Percentiles rank a stretch among this genome's conserved stretches.
These are phyloP conservation scores for Heliocybe sulcata DNA, from an alignment of 1,284 basidiomycete genomes.

Conservation along the genomic window DNA sequence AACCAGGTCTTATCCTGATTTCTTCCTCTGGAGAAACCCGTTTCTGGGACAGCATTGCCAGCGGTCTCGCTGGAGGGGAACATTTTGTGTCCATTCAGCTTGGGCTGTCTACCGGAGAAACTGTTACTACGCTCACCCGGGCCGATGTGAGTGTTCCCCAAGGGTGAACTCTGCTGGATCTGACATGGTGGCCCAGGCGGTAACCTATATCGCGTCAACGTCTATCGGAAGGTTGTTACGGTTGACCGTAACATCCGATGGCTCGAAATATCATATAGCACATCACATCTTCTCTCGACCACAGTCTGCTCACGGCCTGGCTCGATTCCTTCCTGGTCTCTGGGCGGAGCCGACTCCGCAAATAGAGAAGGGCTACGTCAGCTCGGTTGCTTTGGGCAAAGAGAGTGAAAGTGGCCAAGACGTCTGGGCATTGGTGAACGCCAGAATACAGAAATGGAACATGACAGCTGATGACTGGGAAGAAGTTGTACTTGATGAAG, in stretches of 20 bases:
- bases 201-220: constrained; percentile 63
- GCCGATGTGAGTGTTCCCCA: constrained; percentile 43
- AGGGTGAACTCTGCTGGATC: not conserved
- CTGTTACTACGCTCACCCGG: constrained; percentile 56
- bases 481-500: constrained; percentile 46
- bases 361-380: constrained; percentile 47
- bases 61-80: constrained; percentile 75
- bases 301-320: constrained; percentile 42
- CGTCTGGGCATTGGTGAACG: constrained; percentile 60
- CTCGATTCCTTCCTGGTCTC: constrained; percentile 52
- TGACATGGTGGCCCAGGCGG: constrained; percentile 30
- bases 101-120: constrained; percentile 48
- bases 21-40: constrained; percentile 58
- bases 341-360: constrained; percentile 30
- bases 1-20: constrained; percentile 71
- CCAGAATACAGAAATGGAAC: constrained; percentile 61
- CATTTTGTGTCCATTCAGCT: constrained; percentile 48
- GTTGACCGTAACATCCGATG: constrained; percentile 53
- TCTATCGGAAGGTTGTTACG: constrained; percentile 61
- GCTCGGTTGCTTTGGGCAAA: constrained; percentile 45
- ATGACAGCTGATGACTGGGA: constrained; percentile 63
- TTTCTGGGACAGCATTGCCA: constrained; percentile 77
- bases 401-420: constrained; percentile 35
- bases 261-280: constrained; percentile 53
- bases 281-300: constrained; percentile 52